A percentile compares a stretch with the other conserved stretches of the same genome.
These are phyloP conservation scores for Massariosphaeria phaeospora DNA, from an alignment of 495 filamentous ascomycete species.

Conservation along the genomic window DNA sequence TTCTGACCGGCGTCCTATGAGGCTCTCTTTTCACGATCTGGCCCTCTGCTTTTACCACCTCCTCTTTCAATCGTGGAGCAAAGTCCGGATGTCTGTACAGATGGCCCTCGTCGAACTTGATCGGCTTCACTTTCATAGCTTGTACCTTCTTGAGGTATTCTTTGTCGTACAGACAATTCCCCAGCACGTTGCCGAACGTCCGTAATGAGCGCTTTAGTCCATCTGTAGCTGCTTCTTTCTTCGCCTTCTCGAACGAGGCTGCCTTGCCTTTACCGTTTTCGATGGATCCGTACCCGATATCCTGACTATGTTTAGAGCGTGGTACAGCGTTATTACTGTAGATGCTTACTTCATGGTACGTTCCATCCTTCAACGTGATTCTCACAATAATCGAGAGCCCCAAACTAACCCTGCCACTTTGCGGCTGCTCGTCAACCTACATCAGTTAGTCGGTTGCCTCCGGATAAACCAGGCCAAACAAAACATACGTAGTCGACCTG, in stretches of 20 bases:
- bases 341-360: slow-evolving; percentile 76
- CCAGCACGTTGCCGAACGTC: slow-evolving; percentile 92
- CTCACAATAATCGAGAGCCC: slow-evolving; percentile 84
- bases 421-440: slow-evolving; percentile 59
- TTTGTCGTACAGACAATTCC: slow-evolving; percentile 97
- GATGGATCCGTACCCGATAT: slow-evolving; percentile 91
- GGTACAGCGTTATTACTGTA: too few species aligned
- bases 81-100: slow-evolving; percentile 76
- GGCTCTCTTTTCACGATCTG: slow-evolving; percentile 36
- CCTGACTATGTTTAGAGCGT: too few species aligned
- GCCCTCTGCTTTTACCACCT: slow-evolving; percentile 42
- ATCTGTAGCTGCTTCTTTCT: slow-evolving; percentile 96
- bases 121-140: slow-evolving; percentile 66
- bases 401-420: slow-evolving; percentile 65
- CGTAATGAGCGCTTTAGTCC: slow-evolving; percentile 82
- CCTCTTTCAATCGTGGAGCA: slow-evolving; percentile 55
- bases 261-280: slow-evolving; percentile 95
- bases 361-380: slow-evolving; percentile 84
- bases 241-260: slow-evolving; percentile 91
- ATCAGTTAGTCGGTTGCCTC: slow-evolving; percentile 1
- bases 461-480: not conserved
- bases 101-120: slow-evolving; percentile 67
- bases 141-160: slow-evolving; percentile 79
- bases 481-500: slow-evolving; percentile 78
- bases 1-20: slow-evolving; percentile 1